Percentiles rank a stretch among this genome's conserved stretches.
phyloP scores from a whole-genome alignment of 2,329 filamentous ascomycete species.

The Hypoxylon sp. region DNA sequence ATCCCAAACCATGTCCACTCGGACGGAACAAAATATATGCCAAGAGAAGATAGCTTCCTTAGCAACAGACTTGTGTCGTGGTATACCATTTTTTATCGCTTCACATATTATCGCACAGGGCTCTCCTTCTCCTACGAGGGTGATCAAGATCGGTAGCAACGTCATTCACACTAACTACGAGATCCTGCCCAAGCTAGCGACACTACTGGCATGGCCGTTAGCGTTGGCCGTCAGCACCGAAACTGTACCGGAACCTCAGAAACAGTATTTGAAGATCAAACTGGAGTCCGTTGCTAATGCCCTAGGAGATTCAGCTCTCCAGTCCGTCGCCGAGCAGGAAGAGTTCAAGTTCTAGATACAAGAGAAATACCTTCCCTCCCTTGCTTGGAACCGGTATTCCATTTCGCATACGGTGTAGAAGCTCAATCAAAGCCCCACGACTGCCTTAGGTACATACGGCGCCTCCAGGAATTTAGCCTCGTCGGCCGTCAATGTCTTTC shows the following conservation, averaged over 20 bases:
- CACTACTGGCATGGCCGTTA: constrained; percentile 30
- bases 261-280: constrained; percentile 20
- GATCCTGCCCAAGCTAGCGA: constrained; percentile 28
- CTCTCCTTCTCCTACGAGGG: not conserved
- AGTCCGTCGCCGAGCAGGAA: constrained; percentile 4
- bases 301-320: constrained; percentile 27
- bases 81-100: constrained; percentile 16
- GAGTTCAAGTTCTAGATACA: constrained; percentile 32
- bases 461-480: constrained; percentile 74
- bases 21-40: constrained; percentile 22
- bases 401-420: not conserved
- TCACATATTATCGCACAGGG: not conserved
- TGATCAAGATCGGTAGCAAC: not conserved
- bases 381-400: not conserved
- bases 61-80: constrained; percentile 25
- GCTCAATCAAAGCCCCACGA: constrained; percentile 53
- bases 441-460: constrained; percentile 68
- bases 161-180: constrained; percentile 1
- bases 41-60: constrained; percentile 27
- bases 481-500: constrained; percentile 67
- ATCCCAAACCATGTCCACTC: not conserved
- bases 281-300: constrained; percentile 23
- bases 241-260: constrained; percentile 26
- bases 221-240: constrained; percentile 25
- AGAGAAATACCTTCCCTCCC: not conserved